Evolutionary conservation across 345 rosid species (phyloP).

Genomic region (Boechera retrofracta): DNA sequence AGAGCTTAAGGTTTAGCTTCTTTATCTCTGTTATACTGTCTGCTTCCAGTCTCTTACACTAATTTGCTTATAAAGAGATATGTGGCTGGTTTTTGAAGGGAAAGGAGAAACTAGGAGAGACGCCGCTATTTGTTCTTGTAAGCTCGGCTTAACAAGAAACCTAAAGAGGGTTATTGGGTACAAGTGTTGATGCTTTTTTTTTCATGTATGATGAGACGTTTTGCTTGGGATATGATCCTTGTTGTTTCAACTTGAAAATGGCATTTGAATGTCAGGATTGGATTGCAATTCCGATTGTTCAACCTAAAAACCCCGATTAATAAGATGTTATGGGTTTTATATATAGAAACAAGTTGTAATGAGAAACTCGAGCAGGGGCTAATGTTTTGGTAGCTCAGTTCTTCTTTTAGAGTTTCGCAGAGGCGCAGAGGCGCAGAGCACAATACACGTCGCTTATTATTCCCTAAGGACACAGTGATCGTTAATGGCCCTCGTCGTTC

Average conservation of each 20-base stretch:
- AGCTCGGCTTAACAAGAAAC: constrained; percentile 46
- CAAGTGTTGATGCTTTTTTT: constrained; percentile 20
- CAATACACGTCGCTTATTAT: background rate
- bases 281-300: constrained; percentile 14
- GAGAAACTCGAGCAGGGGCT: background rate
- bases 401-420: background rate
- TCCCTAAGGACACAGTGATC: background rate
- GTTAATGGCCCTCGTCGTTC: background rate
- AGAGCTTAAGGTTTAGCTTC: constrained; percentile 66
- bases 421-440: no score
- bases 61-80: constrained; percentile 1
- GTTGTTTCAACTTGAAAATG: constrained; percentile 27
- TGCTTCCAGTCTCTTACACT: background rate
- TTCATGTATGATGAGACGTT: constrained; percentile 30
- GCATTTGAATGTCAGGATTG: constrained; percentile 32
- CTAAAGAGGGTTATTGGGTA: constrained; percentile 6
- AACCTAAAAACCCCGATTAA: background rate
- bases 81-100: constrained; percentile 58
- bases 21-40: background rate
- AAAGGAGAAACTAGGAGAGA: constrained; percentile 74
- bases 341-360: background rate
- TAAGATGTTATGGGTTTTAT: constrained; percentile 6
- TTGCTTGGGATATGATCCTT: constrained; percentile 31
- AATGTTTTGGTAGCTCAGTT: background rate
- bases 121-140: constrained; percentile 79